Conservation (phyloP, 2,329 filamentous ascomycete genomes). For the Endocalyx cinctus region DNA sequence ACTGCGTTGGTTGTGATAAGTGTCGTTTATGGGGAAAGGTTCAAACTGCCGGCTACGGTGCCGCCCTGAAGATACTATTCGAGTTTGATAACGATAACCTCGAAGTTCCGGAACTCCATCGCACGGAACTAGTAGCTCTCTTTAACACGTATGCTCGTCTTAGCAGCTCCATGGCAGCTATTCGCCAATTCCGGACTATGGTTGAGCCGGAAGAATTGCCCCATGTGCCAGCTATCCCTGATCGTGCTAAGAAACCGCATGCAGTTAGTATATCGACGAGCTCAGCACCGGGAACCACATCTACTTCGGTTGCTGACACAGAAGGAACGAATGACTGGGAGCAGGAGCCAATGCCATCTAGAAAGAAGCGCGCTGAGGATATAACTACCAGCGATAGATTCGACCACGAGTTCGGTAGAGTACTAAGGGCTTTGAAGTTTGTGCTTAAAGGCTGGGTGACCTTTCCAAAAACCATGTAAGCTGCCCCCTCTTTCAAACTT, state of each 20-base stretch:
- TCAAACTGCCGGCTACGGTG: constrained; percentile 90
- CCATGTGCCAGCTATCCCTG: constrained; percentile 21
- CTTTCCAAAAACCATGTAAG: constrained; percentile 68
- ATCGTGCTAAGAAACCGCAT: constrained; percentile 41
- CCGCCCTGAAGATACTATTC: constrained; percentile 91
- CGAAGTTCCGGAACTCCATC: constrained; percentile 65
- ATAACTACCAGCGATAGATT: constrained; percentile 52
- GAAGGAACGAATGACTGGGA: constrained; percentile 32
- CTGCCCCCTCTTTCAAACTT: neutral
- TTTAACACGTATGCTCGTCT: constrained; percentile 92
- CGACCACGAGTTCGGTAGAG: constrained; percentile 56
- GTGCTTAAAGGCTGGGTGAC: constrained; percentile 67
- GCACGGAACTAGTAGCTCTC: constrained; percentile 89
- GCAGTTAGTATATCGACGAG: constrained; percentile 27
- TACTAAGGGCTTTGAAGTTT: constrained; percentile 59
- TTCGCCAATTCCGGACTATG: constrained; percentile 65
- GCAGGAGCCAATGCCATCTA: constrained; percentile 19
- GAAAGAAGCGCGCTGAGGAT: constrained; percentile 22
- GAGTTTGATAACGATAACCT: constrained; percentile 72
- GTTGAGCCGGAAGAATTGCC: constrained; percentile 30
- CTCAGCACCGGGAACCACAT: constrained; percentile 9
- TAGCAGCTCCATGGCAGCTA: constrained; percentile 71
- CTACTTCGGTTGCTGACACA: constrained; percentile 16
- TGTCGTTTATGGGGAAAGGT: constrained; percentile 97
- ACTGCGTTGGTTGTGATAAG: constrained; percentile 98